Conservation (phyloP, 306 rosid species). For the Vigna radiata region DNA sequence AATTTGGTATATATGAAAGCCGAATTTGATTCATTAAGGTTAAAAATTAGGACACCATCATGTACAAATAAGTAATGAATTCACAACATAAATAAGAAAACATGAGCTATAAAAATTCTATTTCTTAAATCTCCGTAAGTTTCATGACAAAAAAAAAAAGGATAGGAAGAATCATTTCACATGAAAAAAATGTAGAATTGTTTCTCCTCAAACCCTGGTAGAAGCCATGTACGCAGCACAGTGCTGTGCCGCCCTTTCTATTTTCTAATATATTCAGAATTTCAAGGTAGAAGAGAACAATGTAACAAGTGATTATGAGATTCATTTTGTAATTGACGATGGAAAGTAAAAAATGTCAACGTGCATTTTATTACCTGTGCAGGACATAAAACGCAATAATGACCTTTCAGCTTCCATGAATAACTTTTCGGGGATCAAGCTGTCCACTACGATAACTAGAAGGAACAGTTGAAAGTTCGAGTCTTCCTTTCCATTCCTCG, state of each 20-base stretch:
- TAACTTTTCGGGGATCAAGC: slow-evolving; percentile 77
- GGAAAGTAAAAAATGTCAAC: background rate
- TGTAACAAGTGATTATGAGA: background rate
- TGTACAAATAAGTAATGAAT: background rate
- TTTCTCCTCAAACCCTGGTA: background rate
- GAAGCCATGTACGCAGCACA: background rate
- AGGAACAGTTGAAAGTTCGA: slow-evolving; percentile 77
- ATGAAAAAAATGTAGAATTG: background rate
- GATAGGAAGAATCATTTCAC: background rate
- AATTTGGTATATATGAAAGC: background rate
- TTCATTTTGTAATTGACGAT: background rate
- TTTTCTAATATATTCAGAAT: slow-evolving; percentile 7
- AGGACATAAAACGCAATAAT: slow-evolving; percentile 52
- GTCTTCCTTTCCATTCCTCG: slow-evolving; percentile 89
- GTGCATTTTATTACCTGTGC: slow-evolving; percentile 59
- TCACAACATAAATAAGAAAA: background rate
- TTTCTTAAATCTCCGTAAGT: background rate
- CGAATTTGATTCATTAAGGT: background rate
- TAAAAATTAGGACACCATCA: background rate
- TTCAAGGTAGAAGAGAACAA: slow-evolving; percentile 11
- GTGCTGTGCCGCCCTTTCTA: background rate
- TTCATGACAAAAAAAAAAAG: background rate
- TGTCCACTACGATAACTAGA: slow-evolving; percentile 89
- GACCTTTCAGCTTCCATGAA: slow-evolving; percentile 60
- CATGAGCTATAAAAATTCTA: background rate